These are phyloP conservation scores for Aspergillus unguis DNA, from an alignment of 2,329 filamentous ascomycete genomes.

Conservation along the genomic window DNA sequence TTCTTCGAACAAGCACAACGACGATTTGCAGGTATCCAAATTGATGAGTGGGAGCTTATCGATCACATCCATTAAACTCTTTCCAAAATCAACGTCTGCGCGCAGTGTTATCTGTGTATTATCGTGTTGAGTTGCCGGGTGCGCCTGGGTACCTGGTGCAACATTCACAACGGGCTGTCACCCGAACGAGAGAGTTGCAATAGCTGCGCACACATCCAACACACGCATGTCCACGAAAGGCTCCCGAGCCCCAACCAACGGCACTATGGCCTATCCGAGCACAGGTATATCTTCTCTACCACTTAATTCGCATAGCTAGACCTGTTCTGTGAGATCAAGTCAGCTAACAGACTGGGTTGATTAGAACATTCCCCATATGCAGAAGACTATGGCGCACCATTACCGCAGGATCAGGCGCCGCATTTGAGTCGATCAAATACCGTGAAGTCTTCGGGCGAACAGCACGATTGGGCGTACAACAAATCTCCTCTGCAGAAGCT, in stretches of 20 bases:
- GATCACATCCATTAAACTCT: neutral
- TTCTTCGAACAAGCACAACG: neutral
- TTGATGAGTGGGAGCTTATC: constrained; percentile 1
- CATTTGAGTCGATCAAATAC: constrained; percentile 32
- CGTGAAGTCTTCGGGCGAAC: constrained; percentile 28
- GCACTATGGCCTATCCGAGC: constrained; percentile 10
- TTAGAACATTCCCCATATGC: constrained; percentile 8
- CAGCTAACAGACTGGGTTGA: constrained; percentile 13
- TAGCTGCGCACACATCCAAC: neutral
- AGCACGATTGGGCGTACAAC: constrained; percentile 65
- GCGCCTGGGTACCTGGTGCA: neutral
- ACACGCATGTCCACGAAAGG: constrained; percentile 18
- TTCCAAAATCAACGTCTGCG: neutral
- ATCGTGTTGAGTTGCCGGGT: neutral
- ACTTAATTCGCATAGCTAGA: neutral
- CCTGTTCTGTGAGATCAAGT: neutral
- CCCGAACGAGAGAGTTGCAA: neutral
- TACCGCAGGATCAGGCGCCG: constrained; percentile 19
- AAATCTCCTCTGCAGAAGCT: constrained; percentile 90
- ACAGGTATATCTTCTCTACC: constrained; percentile 13
- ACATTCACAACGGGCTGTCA: neutral
- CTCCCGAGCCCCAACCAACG: constrained; percentile 10
- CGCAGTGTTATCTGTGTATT: neutral
- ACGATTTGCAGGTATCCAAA: neutral
- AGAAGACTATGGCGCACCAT: constrained; percentile 9